Conservation (phyloP, 2,329 filamentous ascomycete genomes). For the Trichoderma sp. region DNA sequence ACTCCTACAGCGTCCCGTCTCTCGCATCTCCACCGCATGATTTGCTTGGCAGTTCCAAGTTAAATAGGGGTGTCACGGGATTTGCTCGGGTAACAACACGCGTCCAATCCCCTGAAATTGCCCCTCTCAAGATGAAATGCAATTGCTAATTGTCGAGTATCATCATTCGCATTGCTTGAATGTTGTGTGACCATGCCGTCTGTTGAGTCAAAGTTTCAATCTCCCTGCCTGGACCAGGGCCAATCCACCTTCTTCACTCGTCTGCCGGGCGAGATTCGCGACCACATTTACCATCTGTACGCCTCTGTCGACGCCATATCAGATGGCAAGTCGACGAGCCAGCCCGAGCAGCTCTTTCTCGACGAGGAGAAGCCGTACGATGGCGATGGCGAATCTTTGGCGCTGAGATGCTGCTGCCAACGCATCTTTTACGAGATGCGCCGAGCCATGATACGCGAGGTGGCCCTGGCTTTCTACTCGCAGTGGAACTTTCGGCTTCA, state of each 20-base stretch:
- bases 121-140: no score
- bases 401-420: background rate
- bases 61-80: no score
- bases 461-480: slow-evolving; percentile 2
- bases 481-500: slow-evolving; percentile 1
- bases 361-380: background rate
- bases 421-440: background rate
- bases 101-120: no score
- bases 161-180: no score
- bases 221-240: background rate
- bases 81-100: no score
- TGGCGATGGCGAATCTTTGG: background rate
- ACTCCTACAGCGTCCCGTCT: no score
- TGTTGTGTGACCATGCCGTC: no score
- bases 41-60: no score
- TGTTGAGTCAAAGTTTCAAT: no score
- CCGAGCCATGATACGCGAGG: background rate
- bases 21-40: no score
- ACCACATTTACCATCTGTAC: slow-evolving; percentile 2
- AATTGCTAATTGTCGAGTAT: no score
- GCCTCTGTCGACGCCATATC: background rate
- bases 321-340: background rate
- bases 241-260: slow-evolving; percentile 3
- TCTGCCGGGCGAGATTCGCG: background rate
- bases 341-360: background rate